Evolutionary conservation across 495 filamentous ascomycete species (phyloP), one percentile per base, ranked within the genome.

Genomic region (Daldinia concentrica): DNA sequence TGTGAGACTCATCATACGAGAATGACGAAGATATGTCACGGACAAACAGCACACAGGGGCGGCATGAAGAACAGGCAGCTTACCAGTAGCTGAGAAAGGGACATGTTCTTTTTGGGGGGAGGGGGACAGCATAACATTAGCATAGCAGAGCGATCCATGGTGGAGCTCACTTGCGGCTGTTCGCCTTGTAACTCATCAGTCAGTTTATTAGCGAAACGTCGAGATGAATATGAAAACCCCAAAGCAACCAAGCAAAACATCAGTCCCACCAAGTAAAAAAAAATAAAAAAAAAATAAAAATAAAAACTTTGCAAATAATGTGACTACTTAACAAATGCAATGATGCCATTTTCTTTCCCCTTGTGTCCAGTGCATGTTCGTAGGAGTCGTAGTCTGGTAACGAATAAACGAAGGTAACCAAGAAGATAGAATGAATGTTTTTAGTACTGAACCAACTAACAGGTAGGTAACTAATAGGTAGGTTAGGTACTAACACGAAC

Each of bases 141-240:
- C 62, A 62, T 62, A 48, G 60, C 56, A 73, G 27, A 56, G 69
- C 61, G 50, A 41, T 62, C 45, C 45, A 36, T 17, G 17, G 45
- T 22, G 41, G 17, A 64, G 56, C 61, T 59, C 60, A 39, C 43
- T 65, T 68, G 64, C 58, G 50, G 50, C 67, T 64, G 50, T 68
- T 69, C 71, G 71, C 66, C 66, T 69, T 73, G 66, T 73, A 69
- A 43, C 71, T 69, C 57, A 62, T 62, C 48, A 73, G 60, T 60
- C 60, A 61, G 61, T 65, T 72, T 69, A 73, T 52, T 69, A 67
- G 69, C 66, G 54, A 77, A 74, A 68, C 67, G 69, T 68, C 74
- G 66, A 66, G 67, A 74, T 57, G 72, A 62, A 66, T 58, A 64
- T 65, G 65, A 76, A 61, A 68, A 54, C 66, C 73, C 29, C 69